Evolutionary conservation across 1,284 basidiomycete genomes (phyloP).

Genomic region (Cryptococcus neoformans): DNA sequence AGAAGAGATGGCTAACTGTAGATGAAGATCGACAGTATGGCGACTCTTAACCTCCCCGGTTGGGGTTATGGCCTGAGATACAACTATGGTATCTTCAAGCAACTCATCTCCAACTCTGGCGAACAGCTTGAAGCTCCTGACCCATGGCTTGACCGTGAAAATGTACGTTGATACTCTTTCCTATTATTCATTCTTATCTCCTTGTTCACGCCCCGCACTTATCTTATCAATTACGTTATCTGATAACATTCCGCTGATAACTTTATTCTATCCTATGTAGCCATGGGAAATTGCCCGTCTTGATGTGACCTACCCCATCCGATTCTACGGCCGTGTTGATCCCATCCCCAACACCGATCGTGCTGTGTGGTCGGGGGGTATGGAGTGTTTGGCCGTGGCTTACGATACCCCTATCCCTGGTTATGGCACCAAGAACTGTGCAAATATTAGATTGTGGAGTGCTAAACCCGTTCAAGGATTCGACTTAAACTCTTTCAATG

Average conservation of each 20-base stretch:
- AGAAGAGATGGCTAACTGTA: slow-evolving; percentile 7
- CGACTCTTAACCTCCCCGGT: slow-evolving; percentile 74
- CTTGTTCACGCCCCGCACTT: not conserved
- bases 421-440: slow-evolving; percentile 52
- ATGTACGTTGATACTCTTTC: slow-evolving; percentile 49
- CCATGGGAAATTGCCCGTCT: slow-evolving; percentile 78
- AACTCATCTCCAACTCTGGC: slow-evolving; percentile 68
- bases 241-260: no score
- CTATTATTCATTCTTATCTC: not conserved
- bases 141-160: slow-evolving; percentile 84
- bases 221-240: no score
- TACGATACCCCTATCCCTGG: slow-evolving; percentile 91
- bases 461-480: slow-evolving; percentile 86
- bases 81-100: slow-evolving; percentile 93
- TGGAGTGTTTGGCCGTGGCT: slow-evolving; percentile 84
- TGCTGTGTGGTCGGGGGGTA: slow-evolving; percentile 71
- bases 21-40: slow-evolving; percentile 49
- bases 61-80: slow-evolving; percentile 85
- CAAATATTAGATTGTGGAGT: slow-evolving; percentile 56
- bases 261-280: slow-evolving; percentile 11
- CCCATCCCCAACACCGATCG: slow-evolving; percentile 60
- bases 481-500: slow-evolving; percentile 88
- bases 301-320: slow-evolving; percentile 66
- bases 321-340: slow-evolving; percentile 81
- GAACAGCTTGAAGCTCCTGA: slow-evolving; percentile 87